phyloP scores from a whole-genome alignment of 169 alveolate genomes.

The Plasmodium fragile region DNA sequence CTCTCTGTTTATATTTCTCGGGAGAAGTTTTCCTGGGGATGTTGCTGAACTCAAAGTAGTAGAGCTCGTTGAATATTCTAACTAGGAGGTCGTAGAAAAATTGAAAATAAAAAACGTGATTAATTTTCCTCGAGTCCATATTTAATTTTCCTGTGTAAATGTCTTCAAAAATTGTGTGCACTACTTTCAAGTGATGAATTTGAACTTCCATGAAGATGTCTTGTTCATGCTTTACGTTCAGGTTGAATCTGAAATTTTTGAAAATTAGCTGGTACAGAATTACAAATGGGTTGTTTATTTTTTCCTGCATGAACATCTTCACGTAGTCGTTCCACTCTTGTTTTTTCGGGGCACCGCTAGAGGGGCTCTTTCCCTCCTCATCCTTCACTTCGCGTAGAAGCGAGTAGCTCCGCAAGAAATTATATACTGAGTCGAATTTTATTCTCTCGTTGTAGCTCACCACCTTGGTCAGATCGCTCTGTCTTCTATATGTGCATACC shows the following conservation, averaged over 20 bases:
- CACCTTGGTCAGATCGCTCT: background rate
- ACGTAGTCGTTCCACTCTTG: conserved; percentile 48
- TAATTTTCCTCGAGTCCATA: conserved; percentile 27
- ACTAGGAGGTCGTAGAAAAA: conserved; percentile 45
- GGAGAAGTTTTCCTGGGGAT: conserved; percentile 62
- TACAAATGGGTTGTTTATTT: conserved; percentile 30
- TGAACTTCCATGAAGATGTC: conserved; percentile 45
- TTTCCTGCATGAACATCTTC: conserved; percentile 11
- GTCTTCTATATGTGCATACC: background rate
- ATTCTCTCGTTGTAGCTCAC: background rate
- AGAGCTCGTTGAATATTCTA: conserved; percentile 59
- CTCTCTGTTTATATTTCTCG: conserved; percentile 36
- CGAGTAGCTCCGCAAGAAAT: background rate
- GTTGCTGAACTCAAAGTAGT: conserved; percentile 48
- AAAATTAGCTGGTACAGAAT: conserved; percentile 51
- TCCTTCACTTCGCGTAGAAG: background rate
- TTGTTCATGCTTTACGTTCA: background rate
- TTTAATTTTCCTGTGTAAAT: conserved; percentile 5
- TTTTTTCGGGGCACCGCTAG: background rate
- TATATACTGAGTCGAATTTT: background rate
- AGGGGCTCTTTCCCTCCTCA: background rate
- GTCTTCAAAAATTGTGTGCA: background rate
- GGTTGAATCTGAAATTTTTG: conserved; percentile 32
- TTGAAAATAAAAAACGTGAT: conserved; percentile 31
- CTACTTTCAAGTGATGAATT: conserved; percentile 36